Percentiles rank a stretch among this genome's conserved stretches.
Conservation (phyloP, 2,329 filamentous ascomycete genomes). For the Claviceps digitariae region DNA sequence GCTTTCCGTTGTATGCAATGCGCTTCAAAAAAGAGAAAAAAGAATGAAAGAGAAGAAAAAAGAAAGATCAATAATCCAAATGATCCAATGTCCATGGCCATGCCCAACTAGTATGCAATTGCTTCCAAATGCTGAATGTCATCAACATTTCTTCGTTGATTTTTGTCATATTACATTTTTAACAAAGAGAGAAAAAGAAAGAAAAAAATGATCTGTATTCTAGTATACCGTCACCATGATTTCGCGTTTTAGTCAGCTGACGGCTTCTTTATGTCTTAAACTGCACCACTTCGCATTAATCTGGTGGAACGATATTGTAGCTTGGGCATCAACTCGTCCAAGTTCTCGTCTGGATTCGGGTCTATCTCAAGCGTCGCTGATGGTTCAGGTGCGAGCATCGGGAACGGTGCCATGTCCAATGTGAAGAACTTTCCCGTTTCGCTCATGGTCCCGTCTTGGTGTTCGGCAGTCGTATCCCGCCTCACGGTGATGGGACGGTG, state of each 20-base stretch:
- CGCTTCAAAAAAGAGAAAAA: not conserved
- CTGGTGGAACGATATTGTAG: slow-evolving; percentile 30
- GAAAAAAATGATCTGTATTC: too few species aligned
- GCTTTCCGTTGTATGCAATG: not conserved
- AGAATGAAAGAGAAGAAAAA: not conserved
- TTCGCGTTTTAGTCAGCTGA: too few species aligned
- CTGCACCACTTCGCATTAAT: slow-evolving; percentile 19
- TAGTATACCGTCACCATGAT: too few species aligned
- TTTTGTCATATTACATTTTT: not conserved
- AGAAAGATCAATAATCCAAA: not conserved
- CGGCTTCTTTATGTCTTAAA: slow-evolving; percentile 1
- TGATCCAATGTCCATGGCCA: not conserved
- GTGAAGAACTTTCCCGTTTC: slow-evolving; percentile 13
- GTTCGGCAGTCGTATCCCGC: slow-evolving; percentile 24
- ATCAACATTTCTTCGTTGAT: not conserved
- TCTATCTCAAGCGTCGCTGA: slow-evolving; percentile 21
- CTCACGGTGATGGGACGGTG: slow-evolving; percentile 41
- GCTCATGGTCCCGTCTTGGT: slow-evolving; percentile 15
- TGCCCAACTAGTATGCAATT: not conserved
- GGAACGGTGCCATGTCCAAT: slow-evolving; percentile 9
- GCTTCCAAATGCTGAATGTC: not conserved
- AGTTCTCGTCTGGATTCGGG: slow-evolving; percentile 24
- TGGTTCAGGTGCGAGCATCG: slow-evolving; percentile 6
- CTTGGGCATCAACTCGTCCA: slow-evolving; percentile 25
- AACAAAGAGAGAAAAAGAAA: not conserved